A percentile compares a stretch with the other conserved stretches of the same genome.
These are phyloP conservation scores for Karstenula rhodostoma DNA, from an alignment of 2,329 filamentous ascomycete species.

Conservation along the genomic window DNA sequence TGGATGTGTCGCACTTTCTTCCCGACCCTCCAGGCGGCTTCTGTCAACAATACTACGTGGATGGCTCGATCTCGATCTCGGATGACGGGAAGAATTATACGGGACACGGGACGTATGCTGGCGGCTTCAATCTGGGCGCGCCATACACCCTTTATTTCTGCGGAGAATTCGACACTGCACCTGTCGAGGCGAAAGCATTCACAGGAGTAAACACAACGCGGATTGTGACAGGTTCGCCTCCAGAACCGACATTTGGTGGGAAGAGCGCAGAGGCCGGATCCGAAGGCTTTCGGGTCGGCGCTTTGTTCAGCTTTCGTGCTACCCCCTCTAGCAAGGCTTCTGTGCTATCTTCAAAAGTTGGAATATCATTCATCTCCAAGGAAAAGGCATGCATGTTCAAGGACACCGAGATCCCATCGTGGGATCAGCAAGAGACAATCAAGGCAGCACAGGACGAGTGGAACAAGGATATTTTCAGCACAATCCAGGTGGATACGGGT, in stretches of 20 bases:
- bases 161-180: constrained; percentile 35
- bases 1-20: constrained; percentile 55
- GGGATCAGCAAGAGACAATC: constrained; percentile 51
- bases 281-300: constrained; percentile 57
- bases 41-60: constrained; percentile 35
- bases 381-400: constrained; percentile 58
- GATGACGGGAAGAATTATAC: constrained; percentile 33
- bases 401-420: constrained; percentile 53
- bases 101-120: constrained; percentile 36
- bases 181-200: constrained; percentile 54
- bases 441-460: constrained; percentile 51
- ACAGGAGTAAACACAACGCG: constrained; percentile 51
- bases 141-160: constrained; percentile 41
- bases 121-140: constrained; percentile 44
- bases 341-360: constrained; percentile 57
- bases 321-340: constrained; percentile 40
- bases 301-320: constrained; percentile 60
- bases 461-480: constrained; percentile 63
- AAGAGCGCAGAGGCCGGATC: constrained; percentile 18
- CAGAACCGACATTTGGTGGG: constrained; percentile 22
- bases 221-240: constrained; percentile 20
- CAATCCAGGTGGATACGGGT: constrained; percentile 63
- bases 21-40: constrained; percentile 30
- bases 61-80: constrained; percentile 28
- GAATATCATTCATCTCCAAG: constrained; percentile 58